Evolutionary conservation across 78 protist species (phyloP).

Genomic region (Protostelium mycophagum): DNA sequence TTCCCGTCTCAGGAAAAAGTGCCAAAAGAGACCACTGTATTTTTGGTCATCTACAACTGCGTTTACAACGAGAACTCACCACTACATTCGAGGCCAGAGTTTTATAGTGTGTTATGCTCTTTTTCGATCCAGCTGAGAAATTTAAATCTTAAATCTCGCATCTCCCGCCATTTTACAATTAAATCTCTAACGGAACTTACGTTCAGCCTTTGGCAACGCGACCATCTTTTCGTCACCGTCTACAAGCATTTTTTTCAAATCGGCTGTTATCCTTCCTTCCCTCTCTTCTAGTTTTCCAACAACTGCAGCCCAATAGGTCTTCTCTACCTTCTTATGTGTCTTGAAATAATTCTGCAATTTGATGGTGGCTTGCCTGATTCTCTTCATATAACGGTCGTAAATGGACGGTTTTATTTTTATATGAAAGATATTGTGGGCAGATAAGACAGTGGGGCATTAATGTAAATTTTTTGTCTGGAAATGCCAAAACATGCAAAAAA

Average conservation of each 20-base stretch:
- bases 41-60: slow-evolving; percentile 27
- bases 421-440: not conserved
- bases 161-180: no score
- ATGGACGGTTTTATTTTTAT: not conserved
- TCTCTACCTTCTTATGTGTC: slow-evolving; percentile 10
- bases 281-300: slow-evolving; percentile 21
- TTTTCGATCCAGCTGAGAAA: not conserved
- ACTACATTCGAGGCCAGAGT: slow-evolving; percentile 2
- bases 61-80: slow-evolving; percentile 37
- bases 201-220: slow-evolving; percentile 14
- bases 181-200: no score
- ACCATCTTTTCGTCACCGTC: slow-evolving; percentile 30
- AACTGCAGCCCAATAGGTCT: slow-evolving; percentile 63
- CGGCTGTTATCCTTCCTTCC: slow-evolving; percentile 53
- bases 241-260: slow-evolving; percentile 18
- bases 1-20: slow-evolving; percentile 59
- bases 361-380: not conserved
- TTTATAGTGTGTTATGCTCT: not conserved
- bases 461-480: slow-evolving; percentile 19
- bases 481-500: no score
- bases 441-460: not conserved
- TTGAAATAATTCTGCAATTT: not conserved
- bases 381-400: not conserved
- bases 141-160: not conserved
- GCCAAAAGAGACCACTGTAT: slow-evolving; percentile 19